phyloP scores from a whole-genome alignment of 805 yeast species.

The Saturnispora hagleri region DNA sequence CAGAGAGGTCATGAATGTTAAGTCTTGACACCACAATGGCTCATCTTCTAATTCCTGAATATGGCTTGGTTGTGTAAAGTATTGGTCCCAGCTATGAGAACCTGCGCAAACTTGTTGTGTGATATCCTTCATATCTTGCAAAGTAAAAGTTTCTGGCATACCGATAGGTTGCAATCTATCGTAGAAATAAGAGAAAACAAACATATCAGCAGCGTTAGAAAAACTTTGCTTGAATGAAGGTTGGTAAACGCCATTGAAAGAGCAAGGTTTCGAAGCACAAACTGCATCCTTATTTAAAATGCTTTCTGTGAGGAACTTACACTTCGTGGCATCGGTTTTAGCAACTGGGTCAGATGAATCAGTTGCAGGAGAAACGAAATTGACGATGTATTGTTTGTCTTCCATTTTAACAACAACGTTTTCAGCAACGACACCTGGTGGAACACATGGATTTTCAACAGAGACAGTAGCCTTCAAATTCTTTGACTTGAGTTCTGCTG shows the following conservation, averaged over 20 bases:
- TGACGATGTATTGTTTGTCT: slow-evolving; percentile 26
- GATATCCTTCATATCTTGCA: slow-evolving; percentile 74
- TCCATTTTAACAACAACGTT: slow-evolving; percentile 52
- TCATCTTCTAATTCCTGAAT: slow-evolving; percentile 58
- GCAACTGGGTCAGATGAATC: slow-evolving; percentile 22
- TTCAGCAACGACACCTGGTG: slow-evolving; percentile 61
- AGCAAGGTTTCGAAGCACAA: slow-evolving; percentile 75
- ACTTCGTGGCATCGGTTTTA: slow-evolving; percentile 63
- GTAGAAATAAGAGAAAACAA: slow-evolving; percentile 87
- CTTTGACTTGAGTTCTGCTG: slow-evolving; percentile 30
- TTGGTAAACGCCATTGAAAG: slow-evolving; percentile 96
- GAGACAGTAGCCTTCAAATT: slow-evolving; percentile 35
- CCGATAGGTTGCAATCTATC: slow-evolving; percentile 93
- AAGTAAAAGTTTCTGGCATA: slow-evolving; percentile 83
- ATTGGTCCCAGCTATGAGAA: slow-evolving; percentile 57
- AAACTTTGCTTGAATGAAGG: slow-evolving; percentile 81
- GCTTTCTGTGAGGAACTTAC: slow-evolving; percentile 75
- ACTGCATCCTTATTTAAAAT: slow-evolving; percentile 74
- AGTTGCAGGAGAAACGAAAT: slow-evolving; percentile 26
- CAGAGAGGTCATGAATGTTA: slow-evolving; percentile 82
- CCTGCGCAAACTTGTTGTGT: slow-evolving; percentile 85
- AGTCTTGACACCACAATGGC: slow-evolving; percentile 92
- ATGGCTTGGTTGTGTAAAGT: slow-evolving; percentile 59
- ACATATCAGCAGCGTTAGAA: slow-evolving; percentile 65
- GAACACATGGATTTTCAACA: slow-evolving; percentile 74